Percentiles rank a stretch among this genome's conserved stretches.
phyloP scores from a whole-genome alignment of 2,329 filamentous ascomycete species.

The Cordyceps farinosa region DNA sequence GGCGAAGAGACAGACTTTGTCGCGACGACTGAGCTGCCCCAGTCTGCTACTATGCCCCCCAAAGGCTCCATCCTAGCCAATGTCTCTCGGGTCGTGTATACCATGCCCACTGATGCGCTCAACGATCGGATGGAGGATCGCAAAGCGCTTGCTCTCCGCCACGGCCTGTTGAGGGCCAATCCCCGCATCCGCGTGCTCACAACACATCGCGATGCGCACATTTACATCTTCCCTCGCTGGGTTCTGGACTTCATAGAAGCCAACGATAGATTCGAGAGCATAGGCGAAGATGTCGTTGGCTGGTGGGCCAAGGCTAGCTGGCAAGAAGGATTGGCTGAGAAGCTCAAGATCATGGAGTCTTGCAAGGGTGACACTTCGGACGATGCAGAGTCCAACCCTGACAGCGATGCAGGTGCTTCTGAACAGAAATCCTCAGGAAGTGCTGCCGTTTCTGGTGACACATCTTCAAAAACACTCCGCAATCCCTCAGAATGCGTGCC shows the following conservation, averaged over 20 bases:
- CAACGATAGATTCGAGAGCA: constrained; percentile 80
- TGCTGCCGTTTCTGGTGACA: not conserved
- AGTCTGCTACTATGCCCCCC: constrained; percentile 41
- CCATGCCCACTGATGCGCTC: constrained; percentile 82
- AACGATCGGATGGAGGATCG: constrained; percentile 78
- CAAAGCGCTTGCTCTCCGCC: constrained; percentile 69
- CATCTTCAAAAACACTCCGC: constrained; percentile 7
- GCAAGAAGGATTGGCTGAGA: constrained; percentile 77
- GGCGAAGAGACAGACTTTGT: constrained; percentile 92
- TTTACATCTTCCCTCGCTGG: constrained; percentile 94
- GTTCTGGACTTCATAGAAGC: constrained; percentile 75
- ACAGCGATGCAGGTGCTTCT: constrained; percentile 28
- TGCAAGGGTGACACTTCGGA: constrained; percentile 39
- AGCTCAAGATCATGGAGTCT: constrained; percentile 68
- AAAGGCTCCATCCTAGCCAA: constrained; percentile 63
- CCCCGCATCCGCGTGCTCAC: constrained; percentile 76
- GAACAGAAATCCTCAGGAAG: constrained; percentile 6
- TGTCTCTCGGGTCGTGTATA: constrained; percentile 76
- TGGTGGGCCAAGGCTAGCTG: constrained; percentile 96
- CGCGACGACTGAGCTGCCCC: constrained; percentile 66
- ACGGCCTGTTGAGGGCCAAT: constrained; percentile 71
- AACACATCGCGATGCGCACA: constrained; percentile 83
- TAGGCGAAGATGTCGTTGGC: constrained; percentile 86
- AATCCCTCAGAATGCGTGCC: constrained; percentile 47
- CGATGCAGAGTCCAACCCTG: constrained; percentile 34